Conservation (phyloP, 495 filamentous ascomycete species). For the Penicillium coffeae region DNA sequence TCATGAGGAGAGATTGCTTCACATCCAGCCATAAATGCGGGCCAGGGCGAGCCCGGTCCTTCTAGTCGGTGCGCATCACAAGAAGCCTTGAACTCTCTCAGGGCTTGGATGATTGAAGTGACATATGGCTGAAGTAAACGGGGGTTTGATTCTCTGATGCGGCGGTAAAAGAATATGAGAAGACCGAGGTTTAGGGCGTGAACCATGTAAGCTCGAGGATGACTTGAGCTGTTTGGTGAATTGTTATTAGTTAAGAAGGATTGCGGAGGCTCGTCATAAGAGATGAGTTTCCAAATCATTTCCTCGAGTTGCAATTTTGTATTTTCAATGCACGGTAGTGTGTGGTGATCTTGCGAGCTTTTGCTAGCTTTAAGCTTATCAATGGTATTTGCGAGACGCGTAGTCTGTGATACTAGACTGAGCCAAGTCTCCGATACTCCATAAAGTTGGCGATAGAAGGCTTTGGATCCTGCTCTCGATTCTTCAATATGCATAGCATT, state of each 20-base stretch:
- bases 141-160: constrained; percentile 21
- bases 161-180: constrained; percentile 29
- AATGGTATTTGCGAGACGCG: constrained; percentile 23
- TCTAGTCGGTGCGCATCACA: neutral
- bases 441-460: constrained; percentile 21
- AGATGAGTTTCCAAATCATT: neutral
- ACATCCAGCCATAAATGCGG: constrained; percentile 26
- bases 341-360: no score
- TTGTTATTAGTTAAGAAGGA: constrained; percentile 3
- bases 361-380: constrained; percentile 18
- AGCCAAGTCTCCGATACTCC: constrained; percentile 30
- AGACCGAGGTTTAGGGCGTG: constrained; percentile 21
- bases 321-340: neutral
- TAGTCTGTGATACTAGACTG: constrained; percentile 27
- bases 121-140: constrained; percentile 19
- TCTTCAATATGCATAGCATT: constrained; percentile 22
- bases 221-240: no score
- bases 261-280: neutral
- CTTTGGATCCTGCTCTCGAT: constrained; percentile 16
- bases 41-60: constrained; percentile 24
- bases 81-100: constrained; percentile 7
- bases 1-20: no score
- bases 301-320: neutral
- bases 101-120: constrained; percentile 12
- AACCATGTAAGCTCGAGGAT: no score